A percentile compares a stretch with the other conserved stretches of the same genome.
These are phyloP conservation scores for Lepiota brunneoincarnata DNA, from an alignment of 768 basidiomycete species.

Conservation along the genomic window DNA sequence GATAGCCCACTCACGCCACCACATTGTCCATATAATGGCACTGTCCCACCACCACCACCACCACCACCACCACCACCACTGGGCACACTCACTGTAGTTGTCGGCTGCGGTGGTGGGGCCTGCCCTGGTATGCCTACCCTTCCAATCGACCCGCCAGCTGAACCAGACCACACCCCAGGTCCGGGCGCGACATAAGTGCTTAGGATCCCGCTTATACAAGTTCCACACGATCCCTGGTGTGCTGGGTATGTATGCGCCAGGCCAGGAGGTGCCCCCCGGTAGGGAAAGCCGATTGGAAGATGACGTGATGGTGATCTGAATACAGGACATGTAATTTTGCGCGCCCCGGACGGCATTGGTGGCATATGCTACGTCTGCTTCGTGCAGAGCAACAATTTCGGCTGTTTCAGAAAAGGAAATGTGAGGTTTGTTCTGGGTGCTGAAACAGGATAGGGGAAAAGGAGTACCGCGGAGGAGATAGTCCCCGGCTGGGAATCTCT, in stretches of 20 bases:
- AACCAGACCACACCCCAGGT: conserved; percentile 28
- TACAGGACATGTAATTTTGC: conserved; percentile 49
- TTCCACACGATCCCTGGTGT: conserved; percentile 33
- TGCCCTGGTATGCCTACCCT: conserved; percentile 18
- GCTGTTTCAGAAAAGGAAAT: conserved; percentile 33
- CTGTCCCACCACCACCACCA: conserved; percentile 8
- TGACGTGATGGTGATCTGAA: conserved; percentile 40
- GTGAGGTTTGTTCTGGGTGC: conserved; percentile 18
- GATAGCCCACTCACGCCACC: conserved; percentile 14
- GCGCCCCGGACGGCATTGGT: conserved; percentile 37
- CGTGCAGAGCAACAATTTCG: conserved; percentile 32
- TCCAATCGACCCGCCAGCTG: conserved; percentile 24
- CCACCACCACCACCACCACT: conserved; percentile 3
- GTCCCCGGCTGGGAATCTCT: conserved; percentile 30
- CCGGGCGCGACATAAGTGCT: conserved; percentile 28
- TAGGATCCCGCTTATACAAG: conserved; percentile 23
- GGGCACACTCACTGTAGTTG: too few relatives aligned
- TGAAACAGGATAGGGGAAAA: neutral
- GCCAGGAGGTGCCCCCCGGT: conserved; percentile 27
- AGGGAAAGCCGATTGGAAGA: conserved; percentile 20
- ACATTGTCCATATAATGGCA: conserved; percentile 21
- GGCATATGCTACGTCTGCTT: conserved; percentile 27
- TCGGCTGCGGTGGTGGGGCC: conserved; percentile 1
- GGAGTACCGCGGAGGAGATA: conserved; percentile 30
- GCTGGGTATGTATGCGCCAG: conserved; percentile 28